phyloP scores from a whole-genome alignment of 208 protist genomes.

The Wallacemonas collosoma region DNA sequence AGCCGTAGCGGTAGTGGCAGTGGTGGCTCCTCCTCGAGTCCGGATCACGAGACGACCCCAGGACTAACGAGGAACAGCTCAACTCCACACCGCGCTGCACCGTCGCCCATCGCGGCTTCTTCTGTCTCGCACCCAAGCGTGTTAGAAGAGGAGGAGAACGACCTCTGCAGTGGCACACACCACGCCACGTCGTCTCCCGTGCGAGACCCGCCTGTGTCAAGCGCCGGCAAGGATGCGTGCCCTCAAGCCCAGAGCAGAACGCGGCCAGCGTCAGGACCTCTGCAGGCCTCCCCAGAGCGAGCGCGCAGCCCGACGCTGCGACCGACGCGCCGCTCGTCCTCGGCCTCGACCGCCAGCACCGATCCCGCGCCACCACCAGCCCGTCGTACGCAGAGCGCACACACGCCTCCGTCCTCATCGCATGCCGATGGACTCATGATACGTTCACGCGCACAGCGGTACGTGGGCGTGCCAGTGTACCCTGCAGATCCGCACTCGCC shows the following conservation, averaged over 20 bases:
- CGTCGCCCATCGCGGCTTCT: slow-evolving; percentile 7
- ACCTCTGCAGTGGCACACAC: not conserved
- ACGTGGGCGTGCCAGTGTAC: slow-evolving; percentile 16
- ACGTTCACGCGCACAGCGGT: slow-evolving; percentile 25
- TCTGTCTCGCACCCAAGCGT: slow-evolving; percentile 7
- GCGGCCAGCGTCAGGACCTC: not conserved
- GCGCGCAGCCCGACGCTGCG: slow-evolving; percentile 6
- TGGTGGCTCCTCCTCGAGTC: slow-evolving; percentile 7
- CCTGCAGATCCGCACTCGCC: slow-evolving; percentile 15
- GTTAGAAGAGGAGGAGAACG: not conserved
- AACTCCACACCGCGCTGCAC: not conserved
- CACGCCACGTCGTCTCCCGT: too few relatives aligned
- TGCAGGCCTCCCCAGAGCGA: not conserved
- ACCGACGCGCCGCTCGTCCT: not conserved
- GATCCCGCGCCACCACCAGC: not conserved
- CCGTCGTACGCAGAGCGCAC: too few relatives aligned
- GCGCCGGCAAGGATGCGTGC: too few relatives aligned
- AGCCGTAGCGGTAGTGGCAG: slow-evolving; percentile 8
- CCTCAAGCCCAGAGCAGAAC: too few relatives aligned
- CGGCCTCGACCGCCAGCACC: slow-evolving; percentile 19
- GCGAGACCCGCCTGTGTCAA: too few relatives aligned
- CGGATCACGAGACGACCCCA: not conserved
- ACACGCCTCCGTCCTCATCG: too few relatives aligned
- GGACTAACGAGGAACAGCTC: not conserved
- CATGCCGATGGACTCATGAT: slow-evolving; percentile 29